Percentiles rank a stretch among this genome's conserved stretches.
phyloP scores from a whole-genome alignment of 345 rosid species.

The Ceriops tagal region DNA sequence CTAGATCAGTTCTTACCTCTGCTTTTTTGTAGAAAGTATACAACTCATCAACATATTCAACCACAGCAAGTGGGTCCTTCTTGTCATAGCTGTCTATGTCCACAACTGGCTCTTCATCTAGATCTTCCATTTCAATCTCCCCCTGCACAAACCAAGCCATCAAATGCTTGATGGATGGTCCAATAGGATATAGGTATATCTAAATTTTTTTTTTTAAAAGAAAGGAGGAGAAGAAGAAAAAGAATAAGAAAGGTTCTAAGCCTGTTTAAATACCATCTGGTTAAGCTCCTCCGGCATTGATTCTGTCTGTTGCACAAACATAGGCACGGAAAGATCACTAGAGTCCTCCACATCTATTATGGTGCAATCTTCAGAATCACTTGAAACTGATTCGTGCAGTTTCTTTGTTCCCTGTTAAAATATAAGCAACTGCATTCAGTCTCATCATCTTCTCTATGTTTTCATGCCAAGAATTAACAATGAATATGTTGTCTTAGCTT shows the following conservation, averaged over 20 bases:
- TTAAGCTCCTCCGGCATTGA: conserved; percentile 86
- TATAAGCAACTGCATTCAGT: not conserved
- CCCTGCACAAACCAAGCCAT: conserved; percentile 38
- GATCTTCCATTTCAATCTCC: conserved; percentile 87
- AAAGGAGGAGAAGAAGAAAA: too few species aligned
- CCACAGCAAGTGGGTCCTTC: conserved; percentile 65
- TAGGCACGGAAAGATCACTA: conserved; percentile 59
- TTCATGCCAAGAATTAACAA: not conserved
- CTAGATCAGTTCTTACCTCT: conserved; percentile 47
- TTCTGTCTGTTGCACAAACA: conserved; percentile 84
- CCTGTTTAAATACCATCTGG: conserved; percentile 53
- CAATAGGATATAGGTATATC: not conserved
- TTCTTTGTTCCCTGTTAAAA: conserved; percentile 46
- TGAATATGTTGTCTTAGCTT: conserved; percentile 1
- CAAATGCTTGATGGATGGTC: not conserved
- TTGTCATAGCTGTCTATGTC: conserved; percentile 75
- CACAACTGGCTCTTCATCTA: conserved; percentile 40
- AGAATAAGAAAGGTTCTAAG: too few species aligned
- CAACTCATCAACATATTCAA: conserved; percentile 74
- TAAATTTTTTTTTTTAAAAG: too few species aligned
- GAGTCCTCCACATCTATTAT: conserved; percentile 49
- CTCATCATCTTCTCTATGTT: not conserved
- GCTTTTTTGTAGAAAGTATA: conserved; percentile 62
- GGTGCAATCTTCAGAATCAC: conserved; percentile 37
- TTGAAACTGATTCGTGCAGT: conserved; percentile 23